A percentile compares a stretch with the other conserved stretches of the same genome.
phyloP scores from a whole-genome alignment of 106 monocot genomes.

The Dendrobium huoshanense region DNA sequence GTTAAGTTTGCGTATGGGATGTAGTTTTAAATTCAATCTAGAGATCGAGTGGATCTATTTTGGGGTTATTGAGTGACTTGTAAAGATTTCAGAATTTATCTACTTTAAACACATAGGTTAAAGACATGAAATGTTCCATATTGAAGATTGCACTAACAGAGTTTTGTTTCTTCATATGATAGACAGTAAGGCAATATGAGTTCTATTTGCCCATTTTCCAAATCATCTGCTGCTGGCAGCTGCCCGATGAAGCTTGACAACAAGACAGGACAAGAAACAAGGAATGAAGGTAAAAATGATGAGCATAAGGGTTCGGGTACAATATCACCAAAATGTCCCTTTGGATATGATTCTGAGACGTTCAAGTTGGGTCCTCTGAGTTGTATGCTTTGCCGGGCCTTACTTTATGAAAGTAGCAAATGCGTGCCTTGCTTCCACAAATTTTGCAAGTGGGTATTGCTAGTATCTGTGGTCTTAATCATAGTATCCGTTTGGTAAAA shows the following conservation, averaged over 20 bases:
- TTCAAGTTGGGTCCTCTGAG: conserved; percentile 94
- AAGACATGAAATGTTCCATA: not conserved
- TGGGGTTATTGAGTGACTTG: not conserved
- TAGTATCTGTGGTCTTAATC: not conserved
- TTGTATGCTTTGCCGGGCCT: conserved; percentile 81
- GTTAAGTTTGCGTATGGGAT: not conserved
- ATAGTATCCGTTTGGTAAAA: not conserved
- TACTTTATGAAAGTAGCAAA: conserved; percentile 84
- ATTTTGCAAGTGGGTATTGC: conserved; percentile 86
- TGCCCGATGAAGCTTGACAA: conserved; percentile 54
- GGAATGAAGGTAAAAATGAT: conserved; percentile 16
- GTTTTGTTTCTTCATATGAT: conserved; percentile 8
- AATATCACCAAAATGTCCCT: conserved; percentile 82
- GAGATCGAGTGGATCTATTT: not conserved
- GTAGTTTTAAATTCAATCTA: not conserved
- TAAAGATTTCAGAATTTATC: not conserved
- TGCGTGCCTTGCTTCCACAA: conserved; percentile 90
- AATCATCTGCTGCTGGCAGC: conserved; percentile 28
- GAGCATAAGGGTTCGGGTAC: conserved; percentile 26
- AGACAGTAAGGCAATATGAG: conserved; percentile 44
- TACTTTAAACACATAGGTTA: not conserved
- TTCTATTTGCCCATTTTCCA: conserved; percentile 83
- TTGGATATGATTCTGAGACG: conserved; percentile 88
- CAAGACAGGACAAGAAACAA: not conserved
- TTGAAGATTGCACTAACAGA: not conserved